Base-by-base conservation (phyloP, 352 stramenopile genomes). In the Pythium phragmitis region DNA sequence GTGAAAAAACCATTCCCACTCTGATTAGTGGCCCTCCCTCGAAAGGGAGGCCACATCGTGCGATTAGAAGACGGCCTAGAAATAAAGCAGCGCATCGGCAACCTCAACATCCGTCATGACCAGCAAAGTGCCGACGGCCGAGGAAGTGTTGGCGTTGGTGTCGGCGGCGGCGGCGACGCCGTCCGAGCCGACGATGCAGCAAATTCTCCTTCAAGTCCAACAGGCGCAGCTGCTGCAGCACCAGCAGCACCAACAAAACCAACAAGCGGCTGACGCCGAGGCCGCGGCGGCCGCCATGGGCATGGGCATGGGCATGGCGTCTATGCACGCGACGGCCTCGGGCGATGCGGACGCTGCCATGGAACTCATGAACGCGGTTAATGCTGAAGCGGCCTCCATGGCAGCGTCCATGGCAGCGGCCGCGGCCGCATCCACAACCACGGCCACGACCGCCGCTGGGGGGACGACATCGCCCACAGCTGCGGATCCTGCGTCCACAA, bases 141-240 rank as follows among this genome's bases (percentile, higher is more conserved):
- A 87, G 47, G 77, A 88, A 34, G 77, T 87, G 67, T 58, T 88
- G 47, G 79, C 75, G 58, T 79, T 90, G 21, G 77, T 85, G 51
- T 69, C 56, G 43, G 56, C 74, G 60, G 76, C 76, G 53, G 58
- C 45, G 9, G 45, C 61, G 42, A 58, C 61, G 19, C 34, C 61
- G 19, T 50, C 80, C 39, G 75, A 85, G 37, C 69, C 79, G 12
- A 60, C 69, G 42, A 81, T 88, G 65, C 75, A 88, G 57, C 76
- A 87, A 52, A 64, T 91, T 21, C 67, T 89, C 16, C 64, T 84
- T 30, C 82, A 91, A 54, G 73, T 87, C 42, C 75, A 68, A 48
- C 61, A 80, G 51, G 70, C 64, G 28, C 75, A 82, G 48, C 72
- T 79, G 46, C 72, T 79, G 33, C 70, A 73, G 45, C 51, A 60